Evolutionary conservation across 2,329 filamentous ascomycete genomes (phyloP), one percentile per base, ranked within the genome.

Genomic region (Alternaria dauci): DNA sequence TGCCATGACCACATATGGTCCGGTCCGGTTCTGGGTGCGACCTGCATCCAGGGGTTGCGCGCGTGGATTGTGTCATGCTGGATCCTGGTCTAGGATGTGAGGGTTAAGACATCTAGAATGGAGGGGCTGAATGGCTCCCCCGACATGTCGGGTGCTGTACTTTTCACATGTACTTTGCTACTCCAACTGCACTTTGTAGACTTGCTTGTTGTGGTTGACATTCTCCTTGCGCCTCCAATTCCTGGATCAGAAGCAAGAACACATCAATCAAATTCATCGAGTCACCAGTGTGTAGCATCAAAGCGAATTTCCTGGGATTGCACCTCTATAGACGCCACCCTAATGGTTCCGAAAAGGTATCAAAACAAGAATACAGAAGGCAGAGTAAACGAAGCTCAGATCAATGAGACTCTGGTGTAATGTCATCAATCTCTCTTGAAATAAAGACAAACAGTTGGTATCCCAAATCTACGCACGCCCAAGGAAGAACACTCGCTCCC

Each of bases 271-370:
- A n/a, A n/a, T 8, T 23, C 8, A 25, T 7, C 5, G 34, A n/a
- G 20, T 26, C 38, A 42, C 16, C 32, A 41, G 53, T 47, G 26
- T 42, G 47, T 59, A 52, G 34, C 23, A 48, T 50, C 11, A 42
- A 42, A 26, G 16, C 56, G 20, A 32, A 38, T 41, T 46, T 23
- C 52, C 46, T 52, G 28, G 48, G 23, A 56, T 41, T 55, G 28
- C 67, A 73, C 66, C 71, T 76, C 73, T 76, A 74, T 68, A 28
- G 70, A 74, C 71, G 64, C 71, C 69, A 53, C 62, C 70, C 71
- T 71, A 67, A 62, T 52, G 56, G 54, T 67, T 63, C 67, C 65
- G 18, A 44, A 56, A 62, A 52, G 52, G 46, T 56, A 63, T 46
- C 41, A 52, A 61, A 57, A 50, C 46, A 30, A 55, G 42, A 48